Base-by-base conservation (phyloP, 768 basidiomycete genomes). In the Boletus pseudo-olivaceus region DNA sequence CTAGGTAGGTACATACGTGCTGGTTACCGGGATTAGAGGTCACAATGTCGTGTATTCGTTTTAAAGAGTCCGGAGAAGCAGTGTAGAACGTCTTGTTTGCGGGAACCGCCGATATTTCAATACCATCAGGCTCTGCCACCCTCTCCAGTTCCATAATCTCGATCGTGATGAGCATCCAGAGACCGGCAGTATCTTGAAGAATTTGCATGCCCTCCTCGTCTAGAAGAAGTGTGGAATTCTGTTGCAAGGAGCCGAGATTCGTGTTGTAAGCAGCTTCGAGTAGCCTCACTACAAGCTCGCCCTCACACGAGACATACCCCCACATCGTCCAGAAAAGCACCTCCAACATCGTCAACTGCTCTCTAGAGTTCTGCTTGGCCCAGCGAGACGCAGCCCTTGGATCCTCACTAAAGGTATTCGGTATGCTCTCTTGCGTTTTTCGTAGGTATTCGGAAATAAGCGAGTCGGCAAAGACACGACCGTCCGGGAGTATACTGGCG, bases 281-380 rank as follows among this genome's bases (percentile, higher is more conserved):
- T 35, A 93, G 78, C 50, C 74, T 73, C 59, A 78, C 75, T 29
- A 91, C 84, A 52, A 88, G 64, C 4, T 79, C 72, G 2, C 86
- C 89, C 35, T 76, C 79, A 61, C 89, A 86, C 0, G 85, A 70
- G 11, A 82, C 80, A 53, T 83, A 85, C 12, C 81, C 83, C 84
- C 88, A 95, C 81, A 93, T 86, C 5, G 84, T 79, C 83, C 90
- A 91, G 70, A 97, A 98, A 42, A 97, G 76, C 33, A 95, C 82
- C 60, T 97, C 92, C 46, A 97, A 73, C 40, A 93, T 66, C 11
- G 85, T 83, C 39, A 93, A 73, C 67, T 96, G 95, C 63, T 94
- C 87, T 62, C 80, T 82, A 32, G 79, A 65, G 62, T 82, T 87
- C 68, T 92, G 86, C 72, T 87, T 89, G 37, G 81, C 86, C 82